A percentile compares a stretch with the other conserved stretches of the same genome.
Evolutionary conservation across 179 eudicot species (phyloP).

Genomic region (Camellia oleifera): DNA sequence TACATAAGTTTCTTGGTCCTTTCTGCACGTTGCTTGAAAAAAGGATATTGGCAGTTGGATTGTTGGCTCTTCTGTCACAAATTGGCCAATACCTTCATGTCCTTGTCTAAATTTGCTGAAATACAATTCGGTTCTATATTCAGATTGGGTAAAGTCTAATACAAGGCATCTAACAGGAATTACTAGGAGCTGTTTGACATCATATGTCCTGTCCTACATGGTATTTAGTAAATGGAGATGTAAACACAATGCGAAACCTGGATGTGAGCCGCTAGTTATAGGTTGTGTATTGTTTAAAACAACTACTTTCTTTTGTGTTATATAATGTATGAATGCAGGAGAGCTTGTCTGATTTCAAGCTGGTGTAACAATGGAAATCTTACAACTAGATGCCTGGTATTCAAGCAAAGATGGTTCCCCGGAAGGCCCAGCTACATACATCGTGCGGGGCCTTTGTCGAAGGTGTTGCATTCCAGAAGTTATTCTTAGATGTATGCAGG

Average conservation of each 20-base stretch:
- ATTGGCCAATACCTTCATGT: not conserved
- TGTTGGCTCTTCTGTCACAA: not conserved
- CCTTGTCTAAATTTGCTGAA: no score
- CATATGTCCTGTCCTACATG: not conserved
- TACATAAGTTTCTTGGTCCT: no score
- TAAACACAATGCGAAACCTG: not conserved
- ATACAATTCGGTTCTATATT: not conserved
- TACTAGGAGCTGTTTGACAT: not conserved
- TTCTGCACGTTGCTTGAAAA: not conserved
- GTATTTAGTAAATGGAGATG: not conserved
- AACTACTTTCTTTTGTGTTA: not conserved
- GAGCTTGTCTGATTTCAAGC: slow-evolving; percentile 89
- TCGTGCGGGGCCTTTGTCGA: slow-evolving; percentile 84
- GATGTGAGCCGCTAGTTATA: not conserved
- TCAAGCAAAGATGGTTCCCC: slow-evolving; percentile 49
- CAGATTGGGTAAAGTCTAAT: not conserved
- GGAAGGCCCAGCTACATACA: slow-evolving; percentile 74
- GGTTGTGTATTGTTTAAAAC: not conserved
- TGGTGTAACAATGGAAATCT: slow-evolving; percentile 96
- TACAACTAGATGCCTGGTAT: slow-evolving; percentile 88
- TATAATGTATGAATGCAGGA: slow-evolving; percentile 38
- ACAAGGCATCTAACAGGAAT: not conserved
- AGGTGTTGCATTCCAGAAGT: slow-evolving; percentile 94
- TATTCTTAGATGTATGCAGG: slow-evolving; percentile 92
- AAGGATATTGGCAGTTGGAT: not conserved